Conservation (phyloP, 2,329 filamentous ascomycete species). For the Pseudogymnoascus sp. region DNA sequence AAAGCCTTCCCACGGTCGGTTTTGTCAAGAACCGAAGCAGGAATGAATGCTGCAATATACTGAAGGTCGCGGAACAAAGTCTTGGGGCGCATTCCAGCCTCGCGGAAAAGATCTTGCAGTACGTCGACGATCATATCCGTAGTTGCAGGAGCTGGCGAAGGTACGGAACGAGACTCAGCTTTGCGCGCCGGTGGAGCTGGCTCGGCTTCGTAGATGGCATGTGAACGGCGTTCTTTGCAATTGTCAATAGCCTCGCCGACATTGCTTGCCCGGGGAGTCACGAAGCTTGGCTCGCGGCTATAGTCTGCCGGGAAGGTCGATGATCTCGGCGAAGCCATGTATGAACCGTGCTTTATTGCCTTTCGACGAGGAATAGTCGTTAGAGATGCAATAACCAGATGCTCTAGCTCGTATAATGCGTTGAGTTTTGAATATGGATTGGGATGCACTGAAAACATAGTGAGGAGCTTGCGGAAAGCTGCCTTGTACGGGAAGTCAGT, state of each 20-base stretch:
- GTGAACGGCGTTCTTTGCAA: constrained; percentile 58
- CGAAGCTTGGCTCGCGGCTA: constrained; percentile 2
- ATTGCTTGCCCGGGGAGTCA: constrained; percentile 34
- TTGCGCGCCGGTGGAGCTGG: constrained; percentile 51
- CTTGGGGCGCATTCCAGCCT: constrained; percentile 62
- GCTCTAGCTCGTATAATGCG: constrained; percentile 73
- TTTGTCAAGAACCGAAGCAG: constrained; percentile 50
- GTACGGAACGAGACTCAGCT: constrained; percentile 37
- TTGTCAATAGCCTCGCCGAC: constrained; percentile 63
- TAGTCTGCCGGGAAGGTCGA: constrained; percentile 6
- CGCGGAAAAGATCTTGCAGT: constrained; percentile 58
- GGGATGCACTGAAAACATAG: constrained; percentile 80
- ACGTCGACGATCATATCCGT: constrained; percentile 53
- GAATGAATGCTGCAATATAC: constrained; percentile 60
- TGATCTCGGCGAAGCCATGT: background rate
- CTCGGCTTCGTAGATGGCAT: constrained; percentile 39
- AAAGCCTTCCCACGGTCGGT: constrained; percentile 69
- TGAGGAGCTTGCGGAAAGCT: constrained; percentile 71
- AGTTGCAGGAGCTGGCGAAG: constrained; percentile 23
- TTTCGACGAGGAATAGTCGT: constrained; percentile 27
- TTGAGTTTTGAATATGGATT: constrained; percentile 83
- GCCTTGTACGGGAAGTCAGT: constrained; percentile 69
- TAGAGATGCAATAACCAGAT: constrained; percentile 69
- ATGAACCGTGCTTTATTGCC: background rate
- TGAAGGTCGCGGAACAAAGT: constrained; percentile 76